Evolutionary conservation across 768 basidiomycete genomes (phyloP), one percentile per base, ranked within the genome.

Genomic region (Auricularia cornea): DNA sequence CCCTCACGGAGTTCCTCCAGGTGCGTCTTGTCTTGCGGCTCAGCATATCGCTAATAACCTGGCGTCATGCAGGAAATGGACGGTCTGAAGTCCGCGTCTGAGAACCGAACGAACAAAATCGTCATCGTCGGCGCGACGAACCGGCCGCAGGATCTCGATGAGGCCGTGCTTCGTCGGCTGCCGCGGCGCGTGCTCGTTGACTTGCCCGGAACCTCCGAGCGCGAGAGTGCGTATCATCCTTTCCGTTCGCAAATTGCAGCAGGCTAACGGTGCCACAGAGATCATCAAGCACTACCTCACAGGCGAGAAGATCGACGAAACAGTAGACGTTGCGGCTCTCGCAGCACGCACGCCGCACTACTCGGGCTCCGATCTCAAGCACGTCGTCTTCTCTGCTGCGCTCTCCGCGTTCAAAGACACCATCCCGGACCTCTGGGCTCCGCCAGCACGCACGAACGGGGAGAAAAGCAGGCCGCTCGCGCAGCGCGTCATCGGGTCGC

Each of bases 111-210:
- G 32, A 67, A 69, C 41, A 61, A 70, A 32, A 59, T 76, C 5
- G 66, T 74, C 14, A 68, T 76, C 12, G 68, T 76, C 16, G 75
- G 74, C 12, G 74, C 74, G 4, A 75, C 75, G 8, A 76, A 76
- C 64, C 62, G 75, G 60, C 70, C 69, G 16, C 70, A 69, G 12
- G 60, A 60, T 38, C 40, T 60, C 12, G 60, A 60, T 62, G 75
- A 76, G 54, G 75, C 75, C 20, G 70, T 76, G 8, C 68, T 76
- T 3, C 63, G 75, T 54, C 69, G 75, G 14, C 62, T 76, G 26
- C 75, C 75, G 12, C 66, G 74, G 31, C 62, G 75, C 44, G 31
- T 76, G 2, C 66, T 75, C 31, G 68, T 76, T 20, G 75, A 76
- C 63, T 65, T 76, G 20, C 75, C 75, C n/a, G 70, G 66, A 20